Conservation (phyloP, 169 alveolate genomes). For the Cryptosporidium canis region DNA sequence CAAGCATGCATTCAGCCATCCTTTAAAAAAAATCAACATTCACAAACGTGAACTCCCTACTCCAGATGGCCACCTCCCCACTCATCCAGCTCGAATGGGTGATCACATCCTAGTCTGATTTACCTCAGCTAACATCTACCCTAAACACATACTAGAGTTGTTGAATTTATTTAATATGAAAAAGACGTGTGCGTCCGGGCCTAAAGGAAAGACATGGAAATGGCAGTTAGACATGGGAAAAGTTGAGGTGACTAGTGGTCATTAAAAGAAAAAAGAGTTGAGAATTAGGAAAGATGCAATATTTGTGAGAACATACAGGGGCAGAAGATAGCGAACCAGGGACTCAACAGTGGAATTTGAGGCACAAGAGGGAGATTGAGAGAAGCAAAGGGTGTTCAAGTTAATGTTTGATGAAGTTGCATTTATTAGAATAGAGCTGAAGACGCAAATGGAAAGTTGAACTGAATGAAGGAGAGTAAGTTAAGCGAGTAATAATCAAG, state of each 20-base stretch:
- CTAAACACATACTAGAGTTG: background rate
- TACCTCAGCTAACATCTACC: too few relatives aligned
- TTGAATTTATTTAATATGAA: background rate
- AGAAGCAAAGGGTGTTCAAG: background rate
- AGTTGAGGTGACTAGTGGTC: slow-evolving; percentile 47
- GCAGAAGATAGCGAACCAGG: background rate
- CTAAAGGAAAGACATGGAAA: slow-evolving; percentile 53
- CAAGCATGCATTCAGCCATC: too few relatives aligned
- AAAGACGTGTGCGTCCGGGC: slow-evolving; percentile 50
- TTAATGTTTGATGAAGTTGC: background rate
- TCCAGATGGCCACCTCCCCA: too few relatives aligned
- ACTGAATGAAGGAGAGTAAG: background rate
- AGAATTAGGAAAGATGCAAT: background rate
- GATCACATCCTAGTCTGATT: too few relatives aligned
- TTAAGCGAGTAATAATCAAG: background rate
- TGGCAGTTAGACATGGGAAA: slow-evolving; percentile 57
- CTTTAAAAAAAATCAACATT: too few relatives aligned
- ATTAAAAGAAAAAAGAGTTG: background rate
- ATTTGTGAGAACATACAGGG: background rate
- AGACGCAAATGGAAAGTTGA: background rate
- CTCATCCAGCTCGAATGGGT: too few relatives aligned
- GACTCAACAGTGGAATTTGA: background rate
- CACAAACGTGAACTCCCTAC: too few relatives aligned
- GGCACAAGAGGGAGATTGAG: background rate
- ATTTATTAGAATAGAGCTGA: background rate